Evolutionary conservation across 1,139 yeast species (phyloP).

Genomic region (Fermentozyma sake): DNA sequence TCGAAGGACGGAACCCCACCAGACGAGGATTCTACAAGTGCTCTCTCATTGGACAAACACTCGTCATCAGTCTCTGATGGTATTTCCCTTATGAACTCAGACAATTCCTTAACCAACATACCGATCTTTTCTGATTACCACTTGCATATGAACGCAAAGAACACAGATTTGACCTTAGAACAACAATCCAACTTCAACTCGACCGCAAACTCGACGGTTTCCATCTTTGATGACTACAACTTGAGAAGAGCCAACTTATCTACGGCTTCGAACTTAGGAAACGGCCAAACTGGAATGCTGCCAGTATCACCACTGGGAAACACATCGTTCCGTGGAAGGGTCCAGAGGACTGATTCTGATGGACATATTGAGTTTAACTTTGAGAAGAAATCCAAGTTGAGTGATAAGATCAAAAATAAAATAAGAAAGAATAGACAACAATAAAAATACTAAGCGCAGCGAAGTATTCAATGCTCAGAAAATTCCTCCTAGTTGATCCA

Average conservation of each 20-base stretch:
- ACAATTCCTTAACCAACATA: slow-evolving; percentile 49
- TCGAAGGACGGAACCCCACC: slow-evolving; percentile 4
- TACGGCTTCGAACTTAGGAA: slow-evolving; percentile 5
- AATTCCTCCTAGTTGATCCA: too few species aligned
- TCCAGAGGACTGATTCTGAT: slow-evolving; percentile 21
- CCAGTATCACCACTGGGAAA: neutral
- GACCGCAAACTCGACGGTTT: slow-evolving; percentile 21
- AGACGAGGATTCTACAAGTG: slow-evolving; percentile 13
- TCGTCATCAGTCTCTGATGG: slow-evolving; percentile 48
- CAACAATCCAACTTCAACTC: slow-evolving; percentile 25
- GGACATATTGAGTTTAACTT: slow-evolving; percentile 38
- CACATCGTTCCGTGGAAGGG: too few species aligned
- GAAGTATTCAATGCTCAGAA: too few species aligned
- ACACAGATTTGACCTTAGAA: slow-evolving; percentile 20
- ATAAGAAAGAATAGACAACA: slow-evolving; percentile 31
- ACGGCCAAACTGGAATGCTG: neutral
- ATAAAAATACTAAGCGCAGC: too few species aligned
- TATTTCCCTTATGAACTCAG: slow-evolving; percentile 49
- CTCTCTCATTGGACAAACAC: slow-evolving; percentile 18
- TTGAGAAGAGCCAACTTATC: slow-evolving; percentile 4
- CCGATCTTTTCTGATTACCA: slow-evolving; percentile 51
- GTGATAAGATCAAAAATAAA: slow-evolving; percentile 33
- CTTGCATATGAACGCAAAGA: slow-evolving; percentile 32
- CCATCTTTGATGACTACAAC: slow-evolving; percentile 29
- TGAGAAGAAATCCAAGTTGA: slow-evolving; percentile 17